Percentiles rank a stretch among this genome's conserved stretches.
These are phyloP conservation scores for Pseudophaeomoniella oleicola DNA, from an alignment of 2,329 filamentous ascomycete species.

Conservation along the genomic window DNA sequence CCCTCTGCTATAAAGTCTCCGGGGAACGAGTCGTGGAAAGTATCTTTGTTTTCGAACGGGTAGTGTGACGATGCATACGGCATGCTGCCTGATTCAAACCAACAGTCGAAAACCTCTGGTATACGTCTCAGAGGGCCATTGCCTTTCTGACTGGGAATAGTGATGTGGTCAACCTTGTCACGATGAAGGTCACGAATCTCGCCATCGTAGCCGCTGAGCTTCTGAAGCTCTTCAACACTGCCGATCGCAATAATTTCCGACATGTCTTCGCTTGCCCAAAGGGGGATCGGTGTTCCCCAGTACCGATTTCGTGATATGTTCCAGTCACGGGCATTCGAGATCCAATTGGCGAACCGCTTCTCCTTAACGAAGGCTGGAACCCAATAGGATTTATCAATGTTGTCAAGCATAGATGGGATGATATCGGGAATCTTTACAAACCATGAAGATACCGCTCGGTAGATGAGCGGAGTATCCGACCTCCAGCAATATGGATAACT, in stretches of 20 bases:
- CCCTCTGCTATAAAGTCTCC: constrained; percentile 83
- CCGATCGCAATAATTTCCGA: constrained; percentile 71
- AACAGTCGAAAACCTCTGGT: constrained; percentile 81
- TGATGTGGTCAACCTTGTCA: constrained; percentile 78
- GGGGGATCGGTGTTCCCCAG: constrained; percentile 75
- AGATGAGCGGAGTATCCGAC: constrained; percentile 77
- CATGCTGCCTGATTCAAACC: constrained; percentile 88
- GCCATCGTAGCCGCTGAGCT: constrained; percentile 63
- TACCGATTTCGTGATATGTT: constrained; percentile 80
- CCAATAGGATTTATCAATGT: constrained; percentile 74
- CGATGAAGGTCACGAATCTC: constrained; percentile 69
- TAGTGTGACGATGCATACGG: constrained; percentile 76
- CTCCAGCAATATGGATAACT: constrained; percentile 80
- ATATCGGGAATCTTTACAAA: constrained; percentile 73
- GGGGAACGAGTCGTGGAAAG: constrained; percentile 62
- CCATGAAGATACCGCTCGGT: constrained; percentile 80
- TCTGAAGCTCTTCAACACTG: constrained; percentile 63
- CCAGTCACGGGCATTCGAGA: constrained; percentile 74
- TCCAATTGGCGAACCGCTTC: constrained; percentile 74
- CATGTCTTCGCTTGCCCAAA: constrained; percentile 74
- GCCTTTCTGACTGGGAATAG: constrained; percentile 69
- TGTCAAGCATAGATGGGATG: constrained; percentile 67
- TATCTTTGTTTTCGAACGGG: constrained; percentile 68
- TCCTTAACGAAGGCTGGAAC: constrained; percentile 75
- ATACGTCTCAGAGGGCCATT: constrained; percentile 63